Evolutionary conservation across 1,139 yeast species (phyloP).

Genomic region (Insectozyma bohioensis): DNA sequence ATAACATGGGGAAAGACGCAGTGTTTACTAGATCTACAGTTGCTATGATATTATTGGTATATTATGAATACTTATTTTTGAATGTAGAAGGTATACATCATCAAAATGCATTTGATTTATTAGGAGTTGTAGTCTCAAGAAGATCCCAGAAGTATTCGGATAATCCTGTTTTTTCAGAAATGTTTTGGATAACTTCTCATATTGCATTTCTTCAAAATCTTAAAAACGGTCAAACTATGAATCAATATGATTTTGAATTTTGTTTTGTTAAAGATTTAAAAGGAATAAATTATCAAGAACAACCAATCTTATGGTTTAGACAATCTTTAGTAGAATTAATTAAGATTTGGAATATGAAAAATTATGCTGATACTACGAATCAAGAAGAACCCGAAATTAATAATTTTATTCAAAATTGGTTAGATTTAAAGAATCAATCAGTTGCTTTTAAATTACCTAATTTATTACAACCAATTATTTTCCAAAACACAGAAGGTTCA

Average conservation of each 20-base stretch:
- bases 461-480: slow-evolving; percentile 31
- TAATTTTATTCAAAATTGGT: slow-evolving; percentile 28
- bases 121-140: background rate
- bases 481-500: slow-evolving; percentile 23
- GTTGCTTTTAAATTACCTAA: slow-evolving; percentile 33
- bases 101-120: background rate
- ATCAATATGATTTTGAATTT: background rate
- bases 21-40: too few species aligned
- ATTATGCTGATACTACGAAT: slow-evolving; percentile 27
- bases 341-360: slow-evolving; percentile 30
- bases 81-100: background rate
- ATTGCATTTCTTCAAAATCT: background rate
- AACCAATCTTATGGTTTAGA: slow-evolving; percentile 39
- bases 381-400: slow-evolving; percentile 24
- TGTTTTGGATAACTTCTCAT: background rate
- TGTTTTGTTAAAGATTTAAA: background rate
- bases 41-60: too few species aligned
- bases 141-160: background rate
- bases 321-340: slow-evolving; percentile 30
- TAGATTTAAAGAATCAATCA: slow-evolving; percentile 22
- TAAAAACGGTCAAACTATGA: slow-evolving; percentile 14
- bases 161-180: background rate
- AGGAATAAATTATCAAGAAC: background rate
- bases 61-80: background rate
- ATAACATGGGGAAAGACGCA: too few species aligned